These are phyloP conservation scores for Solanum appendiculatum DNA, from an alignment of 257 asterid species.

Conservation along the genomic window DNA sequence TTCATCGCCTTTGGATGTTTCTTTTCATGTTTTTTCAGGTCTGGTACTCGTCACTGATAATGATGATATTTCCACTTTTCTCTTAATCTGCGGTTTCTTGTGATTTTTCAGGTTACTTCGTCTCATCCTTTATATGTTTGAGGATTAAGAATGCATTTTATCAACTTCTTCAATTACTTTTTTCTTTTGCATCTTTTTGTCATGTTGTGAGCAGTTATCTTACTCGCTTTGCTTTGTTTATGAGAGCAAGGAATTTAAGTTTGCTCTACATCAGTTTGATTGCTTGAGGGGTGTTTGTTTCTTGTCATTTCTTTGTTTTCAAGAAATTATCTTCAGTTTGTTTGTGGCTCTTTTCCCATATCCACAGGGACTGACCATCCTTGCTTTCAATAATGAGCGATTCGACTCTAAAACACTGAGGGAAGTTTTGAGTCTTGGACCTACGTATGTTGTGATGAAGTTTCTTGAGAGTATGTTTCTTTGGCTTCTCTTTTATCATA, in stretches of 20 bases:
- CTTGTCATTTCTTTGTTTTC: not conserved
- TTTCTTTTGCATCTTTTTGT: not conserved
- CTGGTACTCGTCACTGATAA: slow-evolving; percentile 2
- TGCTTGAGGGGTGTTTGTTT: not conserved
- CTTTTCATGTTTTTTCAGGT: slow-evolving; percentile 97
- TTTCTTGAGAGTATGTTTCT: slow-evolving; percentile 56
- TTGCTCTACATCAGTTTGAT: not conserved
- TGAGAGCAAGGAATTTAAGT: not conserved
- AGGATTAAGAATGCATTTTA: not conserved
- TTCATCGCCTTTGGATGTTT: slow-evolving; percentile 97
- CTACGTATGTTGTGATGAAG: slow-evolving; percentile 91
- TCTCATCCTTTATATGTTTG: not conserved
- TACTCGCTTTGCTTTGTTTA: not conserved
- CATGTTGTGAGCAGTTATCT: not conserved
- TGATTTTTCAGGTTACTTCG: not conserved
- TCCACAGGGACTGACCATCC: slow-evolving; percentile 68
- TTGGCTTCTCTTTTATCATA: not conserved
- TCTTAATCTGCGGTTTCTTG: not conserved
- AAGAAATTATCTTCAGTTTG: slow-evolving; percentile 2
- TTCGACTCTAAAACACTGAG: slow-evolving; percentile 49
- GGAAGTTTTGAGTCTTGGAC: slow-evolving; percentile 91
- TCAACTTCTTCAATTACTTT: not conserved
- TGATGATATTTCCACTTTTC: not conserved
- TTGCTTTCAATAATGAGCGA: slow-evolving; percentile 56
- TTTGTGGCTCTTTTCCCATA: not conserved